Evolutionary conservation across 1,284 basidiomycete species (phyloP).

Genomic region (Heliocybe sulcata): DNA sequence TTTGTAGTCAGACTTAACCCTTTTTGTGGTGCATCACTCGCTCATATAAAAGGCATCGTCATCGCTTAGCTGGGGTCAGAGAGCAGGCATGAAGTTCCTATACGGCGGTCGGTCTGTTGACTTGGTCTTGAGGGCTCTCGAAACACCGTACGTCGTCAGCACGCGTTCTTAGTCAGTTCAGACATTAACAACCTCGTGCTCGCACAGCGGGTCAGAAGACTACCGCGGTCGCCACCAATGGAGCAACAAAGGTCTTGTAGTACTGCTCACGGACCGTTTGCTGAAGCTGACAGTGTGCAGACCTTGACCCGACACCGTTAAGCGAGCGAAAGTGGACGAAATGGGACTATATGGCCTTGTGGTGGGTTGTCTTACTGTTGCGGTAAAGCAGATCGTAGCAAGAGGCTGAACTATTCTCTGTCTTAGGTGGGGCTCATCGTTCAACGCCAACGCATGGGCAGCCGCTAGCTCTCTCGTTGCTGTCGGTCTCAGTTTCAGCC

Average conservation of each 20-base stretch:
- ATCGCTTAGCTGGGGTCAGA: neutral
- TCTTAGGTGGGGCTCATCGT: neutral
- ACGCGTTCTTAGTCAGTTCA: neutral
- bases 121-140: neutral
- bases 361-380: neutral
- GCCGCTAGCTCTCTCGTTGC: neutral
- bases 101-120: neutral
- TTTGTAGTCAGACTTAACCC: neutral
- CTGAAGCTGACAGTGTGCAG: neutral
- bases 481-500: conserved; percentile 1
- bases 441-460: conserved; percentile 1
- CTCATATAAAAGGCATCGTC: neutral
- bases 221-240: conserved; percentile 2
- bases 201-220: conserved; percentile 1
- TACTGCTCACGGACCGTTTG: neutral
- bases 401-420: neutral
- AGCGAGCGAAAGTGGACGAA: conserved; percentile 1
- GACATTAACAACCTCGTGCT: neutral
- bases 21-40: neutral
- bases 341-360: conserved; percentile 3
- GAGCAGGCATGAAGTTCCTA: neutral
- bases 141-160: neutral
- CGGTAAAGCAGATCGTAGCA: neutral
- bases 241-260: conserved; percentile 1
- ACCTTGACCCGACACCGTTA: conserved; percentile 1